These are phyloP conservation scores for Barnettozyma pratensis DNA, from an alignment of 805 yeast species.

Conservation along the genomic window DNA sequence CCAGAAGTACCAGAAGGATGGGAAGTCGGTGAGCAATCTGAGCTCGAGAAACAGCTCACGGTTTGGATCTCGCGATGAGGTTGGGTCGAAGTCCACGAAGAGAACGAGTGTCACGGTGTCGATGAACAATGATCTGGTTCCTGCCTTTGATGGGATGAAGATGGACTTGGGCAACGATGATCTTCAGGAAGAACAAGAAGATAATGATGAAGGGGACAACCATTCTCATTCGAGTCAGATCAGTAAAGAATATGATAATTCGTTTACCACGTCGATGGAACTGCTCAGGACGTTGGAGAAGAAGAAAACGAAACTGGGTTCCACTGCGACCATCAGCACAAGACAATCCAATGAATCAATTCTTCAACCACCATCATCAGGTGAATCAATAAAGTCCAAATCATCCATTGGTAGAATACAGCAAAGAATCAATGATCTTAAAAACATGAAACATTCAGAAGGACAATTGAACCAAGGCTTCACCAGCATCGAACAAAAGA, in stretches of 20 bases:
- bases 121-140: slow-evolving; percentile 21
- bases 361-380: not conserved
- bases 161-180: slow-evolving; percentile 17
- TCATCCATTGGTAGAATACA: slow-evolving; percentile 20
- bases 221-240: not conserved
- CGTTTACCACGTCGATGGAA: not conserved
- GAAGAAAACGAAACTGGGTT: not conserved
- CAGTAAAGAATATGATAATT: slow-evolving; percentile 4
- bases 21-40: not conserved
- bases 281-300: not conserved
- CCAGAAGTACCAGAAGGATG: slow-evolving; percentile 14
- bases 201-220: not conserved
- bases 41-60: not conserved
- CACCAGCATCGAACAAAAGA: slow-evolving; percentile 18
- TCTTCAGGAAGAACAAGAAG: not conserved
- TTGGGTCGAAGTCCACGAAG: not conserved
- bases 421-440: slow-evolving; percentile 18
- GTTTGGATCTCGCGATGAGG: no score
- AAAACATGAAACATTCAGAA: slow-evolving; percentile 11
- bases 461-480: slow-evolving; percentile 6
- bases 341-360: not conserved
- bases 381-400: not conserved
- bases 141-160: slow-evolving; percentile 21
- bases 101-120: slow-evolving; percentile 8
- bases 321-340: no score